Evolutionary conservation across 2,329 filamentous ascomycete genomes (phyloP).

Genomic region (Xylaria sp.): DNA sequence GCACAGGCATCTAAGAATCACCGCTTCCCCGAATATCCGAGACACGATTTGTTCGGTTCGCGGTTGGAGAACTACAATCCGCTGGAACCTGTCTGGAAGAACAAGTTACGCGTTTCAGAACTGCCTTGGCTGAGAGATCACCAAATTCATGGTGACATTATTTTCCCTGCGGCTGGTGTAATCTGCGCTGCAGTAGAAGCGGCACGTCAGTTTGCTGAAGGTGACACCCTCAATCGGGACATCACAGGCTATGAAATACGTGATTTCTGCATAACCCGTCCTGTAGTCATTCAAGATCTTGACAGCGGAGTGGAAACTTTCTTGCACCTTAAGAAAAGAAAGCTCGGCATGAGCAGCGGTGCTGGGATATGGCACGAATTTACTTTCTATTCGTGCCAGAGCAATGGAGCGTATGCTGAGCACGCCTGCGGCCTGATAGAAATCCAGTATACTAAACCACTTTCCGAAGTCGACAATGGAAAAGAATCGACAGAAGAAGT

Average conservation of each 20-base stretch:
- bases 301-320: constrained; percentile 13
- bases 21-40: constrained; percentile 18
- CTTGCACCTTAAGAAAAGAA: constrained; percentile 21
- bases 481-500: constrained; percentile 17
- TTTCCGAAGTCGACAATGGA: constrained; percentile 21
- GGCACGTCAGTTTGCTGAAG: constrained; percentile 35
- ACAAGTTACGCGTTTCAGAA: constrained; percentile 55
- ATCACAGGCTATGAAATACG: constrained; percentile 18
- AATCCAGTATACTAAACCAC: constrained; percentile 15
- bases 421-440: constrained; percentile 22
- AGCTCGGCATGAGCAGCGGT: constrained; percentile 23
- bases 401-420: constrained; percentile 11
- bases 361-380: constrained; percentile 22
- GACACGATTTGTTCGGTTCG: constrained; percentile 36
- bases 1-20: constrained; percentile 14
- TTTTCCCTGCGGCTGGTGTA: constrained; percentile 53
- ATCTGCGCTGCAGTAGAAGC: constrained; percentile 54
- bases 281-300: constrained; percentile 11
- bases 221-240: constrained; percentile 17
- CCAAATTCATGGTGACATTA: constrained; percentile 42
- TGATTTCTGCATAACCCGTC: constrained; percentile 24
- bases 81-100: constrained; percentile 55
- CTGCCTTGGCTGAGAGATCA: constrained; percentile 61
- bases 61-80: constrained; percentile 43
- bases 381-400: constrained; percentile 20